Evolutionary conservation across 2,329 filamentous ascomycete species (phyloP).

Genomic region (Dothideomycetidae sp.): DNA sequence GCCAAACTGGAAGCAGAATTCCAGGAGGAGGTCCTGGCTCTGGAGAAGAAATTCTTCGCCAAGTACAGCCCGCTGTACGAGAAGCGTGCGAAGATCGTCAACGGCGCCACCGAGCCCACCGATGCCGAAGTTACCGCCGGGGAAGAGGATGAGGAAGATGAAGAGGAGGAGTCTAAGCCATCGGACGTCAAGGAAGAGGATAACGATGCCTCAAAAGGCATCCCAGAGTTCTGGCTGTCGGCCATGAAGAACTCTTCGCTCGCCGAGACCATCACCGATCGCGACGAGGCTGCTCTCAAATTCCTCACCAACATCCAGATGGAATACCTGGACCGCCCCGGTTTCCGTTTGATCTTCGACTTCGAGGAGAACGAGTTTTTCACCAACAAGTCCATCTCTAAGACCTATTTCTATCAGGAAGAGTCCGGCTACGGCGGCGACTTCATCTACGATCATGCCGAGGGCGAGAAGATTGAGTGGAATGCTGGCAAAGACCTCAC

Average conservation of each 20-base stretch:
- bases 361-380: conserved; percentile 94
- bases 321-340: conserved; percentile 97
- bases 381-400: conserved; percentile 90
- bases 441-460: conserved; percentile 98
- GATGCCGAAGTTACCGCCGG: conserved; percentile 78
- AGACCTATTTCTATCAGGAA: conserved; percentile 98
- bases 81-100: conserved; percentile 86
- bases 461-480: conserved; percentile 97
- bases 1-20: conserved; percentile 96
- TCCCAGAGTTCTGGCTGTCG: conserved; percentile 98
- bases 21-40: conserved; percentile 92
- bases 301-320: conserved; percentile 85
- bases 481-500: conserved; percentile 86
- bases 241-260: conserved; percentile 99
- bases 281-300: conserved; percentile 88
- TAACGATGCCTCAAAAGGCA: conserved; percentile 51
- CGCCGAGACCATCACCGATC: conserved; percentile 96
- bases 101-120: conserved; percentile 71
- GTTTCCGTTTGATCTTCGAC: conserved; percentile 96
- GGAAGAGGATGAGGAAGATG: conserved; percentile 56
- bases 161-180: conserved; percentile 41
- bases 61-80: conserved; percentile 97
- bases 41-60: conserved; percentile 99
- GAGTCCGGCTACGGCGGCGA: conserved; percentile 97
- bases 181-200: conserved; percentile 43